Percentiles rank a stretch among this genome's conserved stretches.
Evolutionary conservation across 1,284 basidiomycete species (phyloP).

Genomic region (Ustilago trichophora): DNA sequence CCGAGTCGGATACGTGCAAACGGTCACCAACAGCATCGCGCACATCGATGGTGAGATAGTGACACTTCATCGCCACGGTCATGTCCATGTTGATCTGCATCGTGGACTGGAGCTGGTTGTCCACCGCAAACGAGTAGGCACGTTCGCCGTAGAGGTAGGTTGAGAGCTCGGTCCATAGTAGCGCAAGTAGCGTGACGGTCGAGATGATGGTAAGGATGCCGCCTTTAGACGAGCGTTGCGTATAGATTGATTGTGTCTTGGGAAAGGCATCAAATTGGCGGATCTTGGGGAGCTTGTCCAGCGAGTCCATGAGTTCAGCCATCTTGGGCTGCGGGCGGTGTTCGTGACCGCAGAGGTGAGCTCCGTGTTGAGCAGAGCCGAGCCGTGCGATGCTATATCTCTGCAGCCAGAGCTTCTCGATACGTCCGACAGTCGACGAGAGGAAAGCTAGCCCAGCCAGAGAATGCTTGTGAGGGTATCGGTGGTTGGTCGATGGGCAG

Average conservation of each 20-base stretch:
- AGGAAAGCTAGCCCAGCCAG: no score
- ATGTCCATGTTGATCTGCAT: conserved; percentile 66
- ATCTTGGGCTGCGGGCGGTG: conserved; percentile 14
- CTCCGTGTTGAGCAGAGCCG: no score
- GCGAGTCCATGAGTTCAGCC: conserved; percentile 55
- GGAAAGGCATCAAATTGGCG: conserved; percentile 66
- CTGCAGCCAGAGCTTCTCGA: no score
- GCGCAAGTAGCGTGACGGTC: conserved; percentile 75
- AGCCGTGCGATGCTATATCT: no score
- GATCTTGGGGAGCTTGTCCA: conserved; percentile 61
- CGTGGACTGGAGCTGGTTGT: conserved; percentile 43
- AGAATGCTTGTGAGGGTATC: no score
- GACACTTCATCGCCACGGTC: conserved; percentile 62
- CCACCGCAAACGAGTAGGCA: conserved; percentile 51
- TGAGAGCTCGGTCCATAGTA: conserved; percentile 84
- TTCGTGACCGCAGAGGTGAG: background rate
- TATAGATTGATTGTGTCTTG: conserved; percentile 81
- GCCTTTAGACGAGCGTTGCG: conserved; percentile 81
- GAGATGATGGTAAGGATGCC: conserved; percentile 88
- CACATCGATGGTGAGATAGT: conserved; percentile 80
- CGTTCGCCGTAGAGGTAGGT: conserved; percentile 93
- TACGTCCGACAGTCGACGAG: no score
- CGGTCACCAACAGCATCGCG: conserved; percentile 91
- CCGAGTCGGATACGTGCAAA: conserved; percentile 78
- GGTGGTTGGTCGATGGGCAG: no score